Conservation (phyloP, 768 basidiomycete genomes). For the Trametes cubensis region DNA sequence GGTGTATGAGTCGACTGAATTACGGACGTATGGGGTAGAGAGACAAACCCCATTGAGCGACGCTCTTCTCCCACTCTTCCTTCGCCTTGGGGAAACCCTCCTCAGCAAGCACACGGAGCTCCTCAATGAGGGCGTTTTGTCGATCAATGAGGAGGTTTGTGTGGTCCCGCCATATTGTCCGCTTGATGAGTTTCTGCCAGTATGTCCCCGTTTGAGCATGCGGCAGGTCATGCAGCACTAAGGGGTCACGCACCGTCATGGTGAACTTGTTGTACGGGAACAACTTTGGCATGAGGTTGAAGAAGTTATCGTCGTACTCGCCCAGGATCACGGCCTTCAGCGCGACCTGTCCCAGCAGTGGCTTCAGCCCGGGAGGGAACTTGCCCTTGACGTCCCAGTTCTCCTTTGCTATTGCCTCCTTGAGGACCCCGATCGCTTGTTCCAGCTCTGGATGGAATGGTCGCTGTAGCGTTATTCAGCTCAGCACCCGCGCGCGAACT, state of each 20-base stretch:
- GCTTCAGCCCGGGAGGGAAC: constrained; percentile 84
- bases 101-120: constrained; percentile 62
- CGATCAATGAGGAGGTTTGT: constrained; percentile 62
- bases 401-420: constrained; percentile 63
- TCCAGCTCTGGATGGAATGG: constrained; percentile 77
- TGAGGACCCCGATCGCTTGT: constrained; percentile 59
- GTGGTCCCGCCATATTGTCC: constrained; percentile 82
- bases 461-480: constrained; percentile 38
- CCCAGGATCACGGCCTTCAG: constrained; percentile 78
- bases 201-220: neutral
- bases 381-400: constrained; percentile 82
- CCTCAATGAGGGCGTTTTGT: constrained; percentile 67
- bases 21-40: constrained; percentile 2
- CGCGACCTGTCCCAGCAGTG: constrained; percentile 69
- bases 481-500: too few species aligned
- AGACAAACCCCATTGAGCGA: constrained; percentile 65
- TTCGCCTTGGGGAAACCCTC: constrained; percentile 69
- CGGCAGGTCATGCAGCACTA: neutral
- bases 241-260: constrained; percentile 62
- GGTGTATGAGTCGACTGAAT: neutral
- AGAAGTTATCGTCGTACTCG: constrained; percentile 92
- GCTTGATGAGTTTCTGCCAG: constrained; percentile 86
- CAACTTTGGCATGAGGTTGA: constrained; percentile 80
- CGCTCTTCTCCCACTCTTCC: constrained; percentile 76
- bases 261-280: constrained; percentile 97